phyloP scores from a whole-genome alignment of 2,329 filamentous ascomycete genomes.

The Nigrospora osmanthi region DNA sequence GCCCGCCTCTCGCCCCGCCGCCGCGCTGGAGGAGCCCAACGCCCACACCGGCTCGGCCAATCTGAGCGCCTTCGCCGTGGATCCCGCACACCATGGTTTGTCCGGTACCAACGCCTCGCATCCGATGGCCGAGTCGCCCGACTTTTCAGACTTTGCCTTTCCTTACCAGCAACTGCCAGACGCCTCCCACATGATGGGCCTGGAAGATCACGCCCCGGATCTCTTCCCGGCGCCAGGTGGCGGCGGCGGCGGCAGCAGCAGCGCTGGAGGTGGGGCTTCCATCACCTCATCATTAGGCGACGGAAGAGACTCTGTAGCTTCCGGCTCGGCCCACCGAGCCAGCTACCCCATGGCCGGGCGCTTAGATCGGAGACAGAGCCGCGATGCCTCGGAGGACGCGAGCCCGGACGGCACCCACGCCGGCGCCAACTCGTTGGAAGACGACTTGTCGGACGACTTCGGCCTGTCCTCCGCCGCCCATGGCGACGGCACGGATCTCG shows the following conservation, averaged over 20 bases:
- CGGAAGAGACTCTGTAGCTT: constrained; percentile 26
- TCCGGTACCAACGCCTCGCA: constrained; percentile 20
- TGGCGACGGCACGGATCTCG: constrained; percentile 46
- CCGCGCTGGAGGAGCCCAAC: constrained; percentile 20
- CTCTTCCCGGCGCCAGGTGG: constrained; percentile 10
- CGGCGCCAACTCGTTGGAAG: constrained; percentile 40
- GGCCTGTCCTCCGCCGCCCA: constrained; percentile 37
- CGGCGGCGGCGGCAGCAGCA: neutral
- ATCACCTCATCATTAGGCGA: constrained; percentile 23
- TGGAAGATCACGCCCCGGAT: constrained; percentile 27
- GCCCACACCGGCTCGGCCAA: constrained; percentile 22
- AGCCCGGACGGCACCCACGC: constrained; percentile 34
- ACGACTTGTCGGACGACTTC: constrained; percentile 51
- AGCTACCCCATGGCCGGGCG: constrained; percentile 17
- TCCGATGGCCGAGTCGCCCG: constrained; percentile 34
- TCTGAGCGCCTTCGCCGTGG: constrained; percentile 28
- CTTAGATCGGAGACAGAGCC: constrained; percentile 13
- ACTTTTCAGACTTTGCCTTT: constrained; percentile 48
- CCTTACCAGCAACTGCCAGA: constrained; percentile 36
- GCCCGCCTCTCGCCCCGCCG: constrained; percentile 20
- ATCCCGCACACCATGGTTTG: constrained; percentile 23
- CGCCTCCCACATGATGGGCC: constrained; percentile 30
- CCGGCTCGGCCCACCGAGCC: constrained; percentile 23
- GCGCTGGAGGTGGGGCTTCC: constrained; percentile 16
- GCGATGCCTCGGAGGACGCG: constrained; percentile 36